Conservation (phyloP, 148 eudicot genomes). For the Camellia japonica region DNA sequence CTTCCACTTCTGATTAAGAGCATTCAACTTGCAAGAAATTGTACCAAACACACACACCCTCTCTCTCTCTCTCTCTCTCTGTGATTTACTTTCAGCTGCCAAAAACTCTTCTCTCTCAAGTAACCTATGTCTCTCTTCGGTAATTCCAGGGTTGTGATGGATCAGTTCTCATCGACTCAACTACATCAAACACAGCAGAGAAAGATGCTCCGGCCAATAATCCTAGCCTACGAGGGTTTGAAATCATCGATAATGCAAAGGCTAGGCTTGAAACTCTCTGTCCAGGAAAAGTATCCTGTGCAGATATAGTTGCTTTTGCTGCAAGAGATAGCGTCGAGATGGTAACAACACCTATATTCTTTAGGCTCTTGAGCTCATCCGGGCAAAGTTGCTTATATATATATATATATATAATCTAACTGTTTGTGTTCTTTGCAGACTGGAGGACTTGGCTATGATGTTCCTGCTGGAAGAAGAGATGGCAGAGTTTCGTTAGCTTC, state of each 20-base stretch:
- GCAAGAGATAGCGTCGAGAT: constrained; percentile 73
- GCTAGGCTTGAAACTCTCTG: constrained; percentile 59
- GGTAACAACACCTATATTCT: constrained; percentile 31
- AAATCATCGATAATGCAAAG: constrained; percentile 79
- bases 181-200: constrained; percentile 64
- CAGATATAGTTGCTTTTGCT: constrained; percentile 87
- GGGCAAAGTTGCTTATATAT: background rate
- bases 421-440: constrained; percentile 34
- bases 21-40: no score
- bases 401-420: background rate
- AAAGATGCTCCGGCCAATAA: constrained; percentile 72
- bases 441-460: constrained; percentile 75
- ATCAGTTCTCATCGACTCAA: constrained; percentile 81
- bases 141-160: constrained; percentile 77
- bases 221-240: constrained; percentile 77
- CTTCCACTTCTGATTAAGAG: no score
- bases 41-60: no score
- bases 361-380: background rate
- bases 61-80: no score
- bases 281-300: constrained; percentile 69
- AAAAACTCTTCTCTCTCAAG: no score
- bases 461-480: constrained; percentile 76
- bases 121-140: background rate
- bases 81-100: no score
- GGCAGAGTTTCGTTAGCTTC: constrained; percentile 53